These are phyloP conservation scores for Astragalus glycyphyllos DNA, from an alignment of 306 rosid species.

Conservation along the genomic window DNA sequence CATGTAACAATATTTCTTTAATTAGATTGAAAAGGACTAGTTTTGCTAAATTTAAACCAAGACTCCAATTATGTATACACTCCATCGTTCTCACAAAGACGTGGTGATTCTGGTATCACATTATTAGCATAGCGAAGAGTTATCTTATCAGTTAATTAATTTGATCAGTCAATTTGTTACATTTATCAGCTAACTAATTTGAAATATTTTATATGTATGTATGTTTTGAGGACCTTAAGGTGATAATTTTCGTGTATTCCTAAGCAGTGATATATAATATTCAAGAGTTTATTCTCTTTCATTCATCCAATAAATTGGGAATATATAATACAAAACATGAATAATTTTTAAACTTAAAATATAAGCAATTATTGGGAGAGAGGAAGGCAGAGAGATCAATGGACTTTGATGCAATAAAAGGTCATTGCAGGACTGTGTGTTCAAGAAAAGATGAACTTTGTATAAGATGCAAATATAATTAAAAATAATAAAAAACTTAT, in stretches of 20 bases:
- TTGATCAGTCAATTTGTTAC: conserved; percentile 47
- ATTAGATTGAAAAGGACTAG: conserved; percentile 29
- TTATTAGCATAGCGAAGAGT: conserved; percentile 28
- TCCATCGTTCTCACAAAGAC: conserved; percentile 40
- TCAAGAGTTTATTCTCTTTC: conserved; percentile 33
- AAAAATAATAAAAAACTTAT: not conserved
- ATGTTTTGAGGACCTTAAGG: conserved; percentile 40
- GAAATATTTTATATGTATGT: conserved; percentile 37
- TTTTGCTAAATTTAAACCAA: conserved; percentile 3
- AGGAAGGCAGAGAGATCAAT: conserved; percentile 14
- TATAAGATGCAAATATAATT: not conserved
- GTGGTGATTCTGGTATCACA: conserved; percentile 36
- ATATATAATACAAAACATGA: too few species aligned
- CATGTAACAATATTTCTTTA: conserved; percentile 18
- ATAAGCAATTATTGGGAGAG: conserved; percentile 42
- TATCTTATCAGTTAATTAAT: conserved; percentile 33
- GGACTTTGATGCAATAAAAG: conserved; percentile 20
- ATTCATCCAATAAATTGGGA: conserved; percentile 31
- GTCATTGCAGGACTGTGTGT: conserved; percentile 4
- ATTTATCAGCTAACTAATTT: conserved; percentile 34
- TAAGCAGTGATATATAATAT: not conserved
- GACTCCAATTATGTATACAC: conserved; percentile 11
- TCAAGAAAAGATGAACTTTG: not conserved
- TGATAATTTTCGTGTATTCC: not conserved
- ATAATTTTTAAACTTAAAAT: conserved; percentile 24